phyloP scores from a whole-genome alignment of 352 stramenopile genomes.

The Phytopythium sindhum region DNA sequence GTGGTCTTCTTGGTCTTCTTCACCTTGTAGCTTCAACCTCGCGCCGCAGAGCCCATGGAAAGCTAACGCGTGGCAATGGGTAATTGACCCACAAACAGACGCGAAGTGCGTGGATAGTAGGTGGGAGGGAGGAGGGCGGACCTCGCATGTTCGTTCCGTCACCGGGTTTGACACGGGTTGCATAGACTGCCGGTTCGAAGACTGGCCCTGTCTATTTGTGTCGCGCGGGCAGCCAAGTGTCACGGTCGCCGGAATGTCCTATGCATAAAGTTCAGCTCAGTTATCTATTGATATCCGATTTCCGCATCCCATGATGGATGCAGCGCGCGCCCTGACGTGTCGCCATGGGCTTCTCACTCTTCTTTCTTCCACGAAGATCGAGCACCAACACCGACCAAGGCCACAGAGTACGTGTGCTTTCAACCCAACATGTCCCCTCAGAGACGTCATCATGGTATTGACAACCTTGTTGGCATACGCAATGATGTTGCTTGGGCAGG shows the following conservation, averaged over 20 bases:
- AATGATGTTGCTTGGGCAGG: conserved; percentile 1
- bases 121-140: background rate
- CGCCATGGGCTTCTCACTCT: background rate
- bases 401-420: background rate
- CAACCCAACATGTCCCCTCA: background rate
- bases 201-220: background rate
- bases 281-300: background rate
- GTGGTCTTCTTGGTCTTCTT: background rate
- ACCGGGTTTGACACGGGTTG: background rate
- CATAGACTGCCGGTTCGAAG: background rate
- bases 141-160: background rate
- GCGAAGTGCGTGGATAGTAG: background rate
- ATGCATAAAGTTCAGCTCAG: background rate
- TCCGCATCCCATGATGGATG: background rate
- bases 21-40: background rate
- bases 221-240: background rate
- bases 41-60: background rate
- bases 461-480: background rate
- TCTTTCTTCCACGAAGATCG: background rate
- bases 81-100: background rate
- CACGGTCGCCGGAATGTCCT: background rate
- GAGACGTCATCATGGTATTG: background rate
- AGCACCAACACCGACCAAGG: background rate
- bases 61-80: conserved; percentile 1
- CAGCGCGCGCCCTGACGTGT: background rate